A percentile compares a stretch with the other conserved stretches of the same genome.
These are phyloP conservation scores for Aspergillus panamensis DNA, from an alignment of 495 filamentous ascomycete species.

Conservation along the genomic window DNA sequence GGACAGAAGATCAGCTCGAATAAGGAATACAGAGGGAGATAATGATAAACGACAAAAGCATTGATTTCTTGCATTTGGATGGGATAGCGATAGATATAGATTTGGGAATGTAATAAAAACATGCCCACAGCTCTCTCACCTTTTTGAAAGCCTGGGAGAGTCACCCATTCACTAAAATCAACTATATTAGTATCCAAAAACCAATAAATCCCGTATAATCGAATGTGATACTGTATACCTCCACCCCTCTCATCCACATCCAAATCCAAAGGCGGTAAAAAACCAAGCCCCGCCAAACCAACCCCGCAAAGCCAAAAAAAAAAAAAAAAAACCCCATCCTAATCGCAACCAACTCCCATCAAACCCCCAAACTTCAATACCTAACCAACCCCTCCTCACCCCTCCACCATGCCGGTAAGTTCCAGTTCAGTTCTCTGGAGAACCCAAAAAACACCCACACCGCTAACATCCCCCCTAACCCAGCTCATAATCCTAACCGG, in stretches of 20 bases:
- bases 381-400: background rate
- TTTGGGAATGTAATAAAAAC: background rate
- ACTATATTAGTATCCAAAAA: no score
- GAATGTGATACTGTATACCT: background rate
- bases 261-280: background rate
- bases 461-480: background rate
- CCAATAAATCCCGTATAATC: no score
- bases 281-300: background rate
- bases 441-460: background rate
- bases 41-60: conserved; percentile 9
- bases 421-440: background rate
- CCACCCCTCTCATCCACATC: background rate
- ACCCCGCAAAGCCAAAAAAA: background rate
- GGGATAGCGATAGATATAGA: conserved; percentile 3
- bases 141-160: no score
- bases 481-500: conserved; percentile 93
- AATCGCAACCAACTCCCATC: background rate
- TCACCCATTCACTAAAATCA: no score
- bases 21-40: conserved; percentile 21
- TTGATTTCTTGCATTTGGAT: conserved; percentile 7
- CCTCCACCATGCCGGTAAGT: conserved; percentile 10
- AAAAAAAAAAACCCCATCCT: conserved; percentile 7
- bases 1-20: conserved; percentile 32
- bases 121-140: no score
- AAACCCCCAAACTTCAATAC: background rate